These are phyloP conservation scores for Phaeophleospora eucalypticola DNA, from an alignment of 2,329 filamentous ascomycete species.

Conservation along the genomic window DNA sequence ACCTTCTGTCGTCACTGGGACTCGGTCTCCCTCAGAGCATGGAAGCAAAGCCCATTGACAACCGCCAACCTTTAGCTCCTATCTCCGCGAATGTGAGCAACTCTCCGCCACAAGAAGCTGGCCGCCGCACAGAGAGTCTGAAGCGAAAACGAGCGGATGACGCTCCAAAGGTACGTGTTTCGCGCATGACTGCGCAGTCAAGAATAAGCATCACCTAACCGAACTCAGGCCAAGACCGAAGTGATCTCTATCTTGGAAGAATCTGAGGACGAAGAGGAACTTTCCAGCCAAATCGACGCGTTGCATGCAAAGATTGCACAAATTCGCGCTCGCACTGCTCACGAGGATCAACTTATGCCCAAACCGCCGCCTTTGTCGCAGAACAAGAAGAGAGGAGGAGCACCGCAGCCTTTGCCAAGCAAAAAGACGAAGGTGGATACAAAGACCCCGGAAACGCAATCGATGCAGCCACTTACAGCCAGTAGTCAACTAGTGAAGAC, in stretches of 20 bases:
- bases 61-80: conserved; percentile 5
- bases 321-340: conserved; percentile 11
- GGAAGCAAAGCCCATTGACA: neutral
- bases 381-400: neutral
- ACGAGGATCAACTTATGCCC: conserved; percentile 15
- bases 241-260: conserved; percentile 4
- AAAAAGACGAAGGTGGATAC: too few species aligned
- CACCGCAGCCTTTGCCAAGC: too few species aligned
- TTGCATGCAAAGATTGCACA: conserved; percentile 13
- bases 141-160: conserved; percentile 5
- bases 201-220: conserved; percentile 2
- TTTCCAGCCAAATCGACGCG: conserved; percentile 9
- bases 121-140: neutral
- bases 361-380: conserved; percentile 6
- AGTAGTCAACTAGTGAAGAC: too few species aligned
- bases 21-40: neutral
- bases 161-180: neutral
- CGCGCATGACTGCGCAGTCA: neutral
- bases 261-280: conserved; percentile 13
- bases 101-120: neutral
- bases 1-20: neutral
- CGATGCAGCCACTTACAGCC: too few species aligned
- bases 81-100: conserved; percentile 5
- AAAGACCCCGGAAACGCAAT: too few species aligned
- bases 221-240: conserved; percentile 1